A percentile compares a stretch with the other conserved stretches of the same genome.
These are phyloP conservation scores for Coelastrella sp. DNA, from an alignment of 139 green algal genomes.

Conservation along the genomic window DNA sequence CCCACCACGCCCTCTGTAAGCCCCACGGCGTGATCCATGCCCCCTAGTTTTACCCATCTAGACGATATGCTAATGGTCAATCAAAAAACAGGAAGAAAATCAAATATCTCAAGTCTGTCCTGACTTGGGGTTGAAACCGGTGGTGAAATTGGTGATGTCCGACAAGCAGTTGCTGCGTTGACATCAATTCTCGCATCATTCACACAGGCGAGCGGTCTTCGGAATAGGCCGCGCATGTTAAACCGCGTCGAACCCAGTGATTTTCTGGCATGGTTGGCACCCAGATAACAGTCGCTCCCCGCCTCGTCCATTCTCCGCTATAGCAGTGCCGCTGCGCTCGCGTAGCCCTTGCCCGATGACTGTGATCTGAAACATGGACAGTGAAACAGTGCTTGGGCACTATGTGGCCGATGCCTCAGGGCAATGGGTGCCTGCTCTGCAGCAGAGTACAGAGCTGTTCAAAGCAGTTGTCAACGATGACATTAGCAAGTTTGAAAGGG, in stretches of 20 bases:
- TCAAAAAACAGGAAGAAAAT: not conserved
- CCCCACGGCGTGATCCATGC: slow-evolving; percentile 32
- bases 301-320: not conserved
- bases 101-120: not conserved
- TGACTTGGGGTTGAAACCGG: not conserved
- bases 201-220: too few species aligned
- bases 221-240: not conserved
- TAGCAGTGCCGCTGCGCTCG: not conserved
- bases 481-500: slow-evolving; percentile 51
- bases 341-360: not conserved
- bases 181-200: too few species aligned
- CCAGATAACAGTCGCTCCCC: not conserved
- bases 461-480: slow-evolving; percentile 56
- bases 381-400: slow-evolving; percentile 50
- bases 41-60: slow-evolving; percentile 50
- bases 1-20: slow-evolving; percentile 11
- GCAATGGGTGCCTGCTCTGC: slow-evolving; percentile 53
- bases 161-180: not conserved
- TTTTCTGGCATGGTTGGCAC: slow-evolving; percentile 19
- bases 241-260: not conserved
- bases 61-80: not conserved
- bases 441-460: slow-evolving; percentile 56
- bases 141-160: not conserved
- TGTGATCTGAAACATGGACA: not conserved
- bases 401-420: slow-evolving; percentile 46